Evolutionary conservation across 805 yeast genomes (phyloP).

Genomic region (Metschnikowia cerradonensis): DNA sequence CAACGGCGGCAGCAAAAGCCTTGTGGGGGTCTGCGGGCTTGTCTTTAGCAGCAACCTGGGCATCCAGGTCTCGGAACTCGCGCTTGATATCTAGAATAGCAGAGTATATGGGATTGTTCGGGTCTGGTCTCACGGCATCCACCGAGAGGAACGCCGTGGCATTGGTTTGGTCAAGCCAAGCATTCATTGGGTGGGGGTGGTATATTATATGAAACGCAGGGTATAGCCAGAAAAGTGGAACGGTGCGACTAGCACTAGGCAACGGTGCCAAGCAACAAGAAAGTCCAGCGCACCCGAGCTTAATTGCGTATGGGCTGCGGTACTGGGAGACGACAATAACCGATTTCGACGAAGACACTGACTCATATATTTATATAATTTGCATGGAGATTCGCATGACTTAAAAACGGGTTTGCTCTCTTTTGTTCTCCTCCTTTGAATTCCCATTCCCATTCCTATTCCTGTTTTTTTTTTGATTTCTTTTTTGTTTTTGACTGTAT

Average conservation of each 20-base stretch:
- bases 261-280: neutral
- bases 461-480: neutral
- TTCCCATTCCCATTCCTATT: neutral
- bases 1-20: constrained; percentile 30
- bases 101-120: constrained; percentile 9
- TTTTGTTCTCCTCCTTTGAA: too few relatives aligned
- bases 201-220: neutral
- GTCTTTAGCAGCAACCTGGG: neutral
- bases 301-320: neutral
- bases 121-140: constrained; percentile 5
- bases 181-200: constrained; percentile 5
- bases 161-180: constrained; percentile 3
- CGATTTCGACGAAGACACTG: too few relatives aligned
- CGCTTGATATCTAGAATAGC: constrained; percentile 8
- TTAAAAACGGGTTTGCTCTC: neutral
- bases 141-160: constrained; percentile 2
- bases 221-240: neutral
- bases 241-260: neutral
- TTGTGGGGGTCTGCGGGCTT: constrained; percentile 6
- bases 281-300: neutral
- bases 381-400: neutral
- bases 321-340: neutral
- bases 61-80: neutral
- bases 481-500: neutral
- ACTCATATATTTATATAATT: too few relatives aligned